Evolutionary conservation across 345 rosid genomes (phyloP).

Genomic region (Moricandia arvensis): DNA sequence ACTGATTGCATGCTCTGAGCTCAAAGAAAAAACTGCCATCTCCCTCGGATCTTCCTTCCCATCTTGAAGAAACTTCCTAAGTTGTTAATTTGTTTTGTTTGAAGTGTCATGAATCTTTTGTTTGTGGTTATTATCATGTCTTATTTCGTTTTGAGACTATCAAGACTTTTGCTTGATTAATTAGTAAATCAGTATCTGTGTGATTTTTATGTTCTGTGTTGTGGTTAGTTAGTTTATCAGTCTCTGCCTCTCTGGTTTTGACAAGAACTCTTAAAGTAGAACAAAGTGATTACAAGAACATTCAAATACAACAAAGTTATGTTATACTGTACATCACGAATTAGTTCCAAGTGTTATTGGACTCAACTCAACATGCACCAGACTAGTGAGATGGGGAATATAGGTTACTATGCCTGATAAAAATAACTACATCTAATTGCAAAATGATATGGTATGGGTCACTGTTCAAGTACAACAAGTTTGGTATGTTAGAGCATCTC

Average conservation of each 20-base stretch:
- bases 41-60: neutral
- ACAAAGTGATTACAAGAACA: neutral
- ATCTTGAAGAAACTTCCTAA: neutral
- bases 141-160: constrained; percentile 6
- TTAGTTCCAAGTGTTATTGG: neutral
- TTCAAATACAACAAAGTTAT: neutral
- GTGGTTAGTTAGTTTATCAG: neutral
- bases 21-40: neutral
- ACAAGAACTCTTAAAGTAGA: too few species aligned
- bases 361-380: too few species aligned
- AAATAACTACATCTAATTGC: neutral
- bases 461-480: neutral
- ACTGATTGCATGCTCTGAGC: constrained; percentile 83
- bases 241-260: neutral
- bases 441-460: neutral
- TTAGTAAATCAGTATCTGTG: constrained; percentile 12
- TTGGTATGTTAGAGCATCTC: neutral
- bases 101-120: constrained; percentile 14
- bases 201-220: constrained; percentile 5
- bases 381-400: too few species aligned
- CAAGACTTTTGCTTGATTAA: constrained; percentile 14
- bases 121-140: constrained; percentile 17
- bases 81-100: constrained; percentile 15
- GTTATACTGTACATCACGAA: neutral
- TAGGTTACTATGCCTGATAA: too few species aligned